Base-by-base conservation (phyloP, 192 early-diverging fungal species). In the Entophlyctis luteolus region DNA sequence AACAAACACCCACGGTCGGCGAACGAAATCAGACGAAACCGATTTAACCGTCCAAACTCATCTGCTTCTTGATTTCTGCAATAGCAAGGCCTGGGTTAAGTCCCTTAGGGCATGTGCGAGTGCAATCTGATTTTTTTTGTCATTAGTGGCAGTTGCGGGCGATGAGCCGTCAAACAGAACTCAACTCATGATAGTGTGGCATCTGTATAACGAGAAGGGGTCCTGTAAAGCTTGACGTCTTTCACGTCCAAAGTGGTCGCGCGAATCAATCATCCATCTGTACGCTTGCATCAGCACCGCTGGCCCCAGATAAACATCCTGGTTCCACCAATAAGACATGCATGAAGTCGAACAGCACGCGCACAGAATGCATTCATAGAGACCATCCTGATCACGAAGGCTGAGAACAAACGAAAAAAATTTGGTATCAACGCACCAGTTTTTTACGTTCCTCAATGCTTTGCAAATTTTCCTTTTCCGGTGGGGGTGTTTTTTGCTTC, bases 321-420 rank as follows among this genome's bases (percentile, higher is more conserved):
- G 82, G 85, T 96, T 96, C 93, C 94, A 97, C 93, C 93, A 97
- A 85, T 97, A 95, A 67, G 87, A 89, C 29, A 92, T 92, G 82
- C 95, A 97, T 20, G 92, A 88, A 28, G 95, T 97, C 3, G 93
- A 95, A 79, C 95, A 98, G 82, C 95, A 97, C 38, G 93, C 93
- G 76, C 95, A 98, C 54, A 98, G 83, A 76, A 98, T 98, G 81
- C 95, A 95, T 85, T 96, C 94, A 77, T 96, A 94, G 53, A 94
- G 83, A 63, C 95, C 93, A 76, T 97, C 95, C 60, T 88, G 76
- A 14, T 22, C n/a, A 18, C 25, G 12, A 1, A 18, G 16, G 56
- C 27, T 27, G 52, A 47, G 49, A 62, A 27, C 14, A 35, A 32
- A 3, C 2, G 37, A 55, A 46, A 0, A 60, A 16, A 1, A 1